Evolutionary conservation across 495 filamentous ascomycete genomes (phyloP), one percentile per base, ranked within the genome.

Genomic region (Talaromyces trachyspermus): DNA sequence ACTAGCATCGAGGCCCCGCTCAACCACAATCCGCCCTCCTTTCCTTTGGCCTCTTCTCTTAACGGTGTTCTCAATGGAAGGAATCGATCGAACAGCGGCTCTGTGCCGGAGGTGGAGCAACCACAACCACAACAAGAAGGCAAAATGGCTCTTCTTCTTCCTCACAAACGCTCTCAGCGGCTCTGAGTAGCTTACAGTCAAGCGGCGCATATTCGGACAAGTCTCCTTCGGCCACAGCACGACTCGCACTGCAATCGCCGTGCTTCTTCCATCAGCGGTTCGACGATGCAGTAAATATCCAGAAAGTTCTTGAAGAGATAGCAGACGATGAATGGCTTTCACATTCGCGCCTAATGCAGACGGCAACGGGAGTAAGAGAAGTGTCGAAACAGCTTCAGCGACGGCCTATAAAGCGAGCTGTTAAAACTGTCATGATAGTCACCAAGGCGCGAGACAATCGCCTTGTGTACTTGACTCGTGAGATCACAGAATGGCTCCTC

Each of bases 211-310:
- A 64, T 46, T 38, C 63, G 11, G 68, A 71, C 25, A 70, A 68
- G 48, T 76, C 79, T n/a, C n/a, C n/a, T 0, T 78, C 82, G 7
- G 73, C 77, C 22, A 80, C 83, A 2, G 77, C 83, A 23, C 71
- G 73, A 25, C 77, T 86, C 50, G 59, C 78, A 17, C 68, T 96
- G 19, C 84, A 91, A 58, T 94, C 88, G 29, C 92, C 92, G 0
- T 97, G 94, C 66, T 97, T 91, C 66, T 97, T 95, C 74, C 92
- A 98, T 65, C 84, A 90, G 65, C 78, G 89, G 32, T 97, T 98
- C 59, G 92, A 95, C 49, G 88, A 95, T 60, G 89, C 89, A 6
- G 87, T 98, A 51, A 89, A 98, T 63, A 84, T 96, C 35, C 86
- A 94, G 46, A 94, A 85, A 60, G 89, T 98, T 2, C 74, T 98